Evolutionary conservation across 1,284 basidiomycete species (phyloP).

Genomic region (Cryptococcus sp.): DNA sequence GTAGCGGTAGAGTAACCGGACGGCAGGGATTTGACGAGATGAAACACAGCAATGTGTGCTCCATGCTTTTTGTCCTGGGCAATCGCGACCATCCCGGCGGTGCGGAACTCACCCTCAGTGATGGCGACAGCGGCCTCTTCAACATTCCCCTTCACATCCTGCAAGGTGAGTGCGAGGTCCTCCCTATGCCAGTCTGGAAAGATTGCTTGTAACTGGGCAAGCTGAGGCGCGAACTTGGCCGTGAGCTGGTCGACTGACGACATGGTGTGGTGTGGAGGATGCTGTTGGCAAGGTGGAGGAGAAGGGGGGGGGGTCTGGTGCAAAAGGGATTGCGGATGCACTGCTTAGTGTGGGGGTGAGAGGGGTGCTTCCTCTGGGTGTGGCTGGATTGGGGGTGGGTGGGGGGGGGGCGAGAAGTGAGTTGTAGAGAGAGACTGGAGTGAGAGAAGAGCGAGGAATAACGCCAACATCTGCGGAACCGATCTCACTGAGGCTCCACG

Average conservation of each 20-base stretch:
- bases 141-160: conserved; percentile 48
- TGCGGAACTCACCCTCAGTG: conserved; percentile 44
- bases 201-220: conserved; percentile 43
- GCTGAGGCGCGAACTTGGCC: conserved; percentile 43
- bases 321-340: no score
- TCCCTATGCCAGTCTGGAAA: conserved; percentile 50
- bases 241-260: conserved; percentile 41
- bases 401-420: no score
- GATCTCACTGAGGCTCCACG: no score
- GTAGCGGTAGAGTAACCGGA: background rate
- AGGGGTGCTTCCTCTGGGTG: no score
- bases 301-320: conserved; percentile 1
- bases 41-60: background rate
- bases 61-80: background rate
- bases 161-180: conserved; percentile 46
- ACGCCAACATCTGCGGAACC: no score
- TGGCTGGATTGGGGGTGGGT: no score
- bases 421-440: no score
- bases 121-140: conserved; percentile 49
- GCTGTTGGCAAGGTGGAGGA: conserved; percentile 1
- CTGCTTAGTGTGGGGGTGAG: no score
- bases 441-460: no score
- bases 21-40: background rate
- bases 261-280: conserved; percentile 26
- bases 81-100: background rate